These are phyloP conservation scores for Globisporangium perplexum DNA, from an alignment of 352 stramenopile species.

Conservation along the genomic window DNA sequence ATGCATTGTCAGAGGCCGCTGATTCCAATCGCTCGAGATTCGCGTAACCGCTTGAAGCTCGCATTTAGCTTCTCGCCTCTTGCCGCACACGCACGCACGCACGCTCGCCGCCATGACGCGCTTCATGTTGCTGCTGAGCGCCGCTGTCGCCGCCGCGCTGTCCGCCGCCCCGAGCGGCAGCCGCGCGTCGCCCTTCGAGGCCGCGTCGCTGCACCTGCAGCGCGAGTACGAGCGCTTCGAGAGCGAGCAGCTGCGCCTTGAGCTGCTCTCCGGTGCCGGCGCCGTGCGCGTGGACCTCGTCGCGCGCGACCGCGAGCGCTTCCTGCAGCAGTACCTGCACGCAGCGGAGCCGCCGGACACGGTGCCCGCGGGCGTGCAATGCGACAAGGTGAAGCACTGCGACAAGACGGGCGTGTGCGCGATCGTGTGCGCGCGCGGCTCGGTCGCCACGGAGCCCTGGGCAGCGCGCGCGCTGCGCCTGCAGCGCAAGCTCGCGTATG, in stretches of 20 bases:
- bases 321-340: slow-evolving; percentile 25
- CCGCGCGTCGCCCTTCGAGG: slow-evolving; percentile 11
- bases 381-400: slow-evolving; percentile 43
- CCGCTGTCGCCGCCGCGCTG: neutral
- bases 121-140: neutral
- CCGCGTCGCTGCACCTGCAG: slow-evolving; percentile 10
- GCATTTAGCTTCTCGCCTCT: too few relatives aligned
- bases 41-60: too few relatives aligned
- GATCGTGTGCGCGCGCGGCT: slow-evolving; percentile 40
- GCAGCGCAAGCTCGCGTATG: slow-evolving; percentile 40
- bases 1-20: neutral
- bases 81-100: too few relatives aligned
- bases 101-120: slow-evolving; percentile 3
- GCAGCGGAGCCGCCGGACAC: slow-evolving; percentile 43
- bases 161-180: neutral
- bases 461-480: slow-evolving; percentile 22
- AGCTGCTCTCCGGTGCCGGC: slow-evolving; percentile 4
- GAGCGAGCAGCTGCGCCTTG: slow-evolving; percentile 9
- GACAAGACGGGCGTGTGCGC: slow-evolving; percentile 46
- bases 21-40: too few relatives aligned
- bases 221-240: slow-evolving; percentile 16
- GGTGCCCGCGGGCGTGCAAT: slow-evolving; percentile 47
- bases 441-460: slow-evolving; percentile 32
- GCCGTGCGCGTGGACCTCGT: slow-evolving; percentile 9
- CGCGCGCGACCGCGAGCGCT: slow-evolving; percentile 18